Conservation (phyloP, 2,329 filamentous ascomycete species). For the Fusarium foetens region DNA sequence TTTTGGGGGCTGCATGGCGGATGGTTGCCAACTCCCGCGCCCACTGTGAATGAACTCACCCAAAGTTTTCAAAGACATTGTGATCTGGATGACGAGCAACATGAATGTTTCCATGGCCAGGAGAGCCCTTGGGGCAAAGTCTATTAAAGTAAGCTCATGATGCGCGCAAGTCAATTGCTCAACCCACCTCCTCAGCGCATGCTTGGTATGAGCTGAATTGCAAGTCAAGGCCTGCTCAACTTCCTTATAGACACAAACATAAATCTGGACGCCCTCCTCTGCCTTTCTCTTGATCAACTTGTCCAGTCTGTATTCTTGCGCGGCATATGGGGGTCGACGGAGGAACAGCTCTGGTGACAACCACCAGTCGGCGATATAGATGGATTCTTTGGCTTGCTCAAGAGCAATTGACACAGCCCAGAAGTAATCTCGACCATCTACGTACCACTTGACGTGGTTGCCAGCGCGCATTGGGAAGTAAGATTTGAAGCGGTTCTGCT, state of each 20-base stretch:
- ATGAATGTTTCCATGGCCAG: constrained; percentile 87
- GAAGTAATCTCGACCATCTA: constrained; percentile 94
- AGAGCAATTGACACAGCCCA: constrained; percentile 91
- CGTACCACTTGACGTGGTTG: constrained; percentile 96
- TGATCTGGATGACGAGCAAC: constrained; percentile 94
- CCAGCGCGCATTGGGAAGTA: constrained; percentile 88
- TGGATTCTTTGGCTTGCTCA: constrained; percentile 89
- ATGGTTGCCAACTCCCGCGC: background rate
- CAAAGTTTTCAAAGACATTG: constrained; percentile 91
- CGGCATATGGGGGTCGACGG: constrained; percentile 81
- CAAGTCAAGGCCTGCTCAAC: constrained; percentile 84
- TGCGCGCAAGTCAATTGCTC: no score
- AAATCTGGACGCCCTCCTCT: constrained; percentile 94
- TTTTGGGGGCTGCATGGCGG: no score
- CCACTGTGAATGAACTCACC: constrained; percentile 48
- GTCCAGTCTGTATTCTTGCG: constrained; percentile 89
- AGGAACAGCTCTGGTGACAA: constrained; percentile 88
- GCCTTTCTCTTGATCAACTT: constrained; percentile 87
- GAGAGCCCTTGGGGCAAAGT: constrained; percentile 82
- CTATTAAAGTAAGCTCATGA: background rate
- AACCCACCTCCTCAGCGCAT: constrained; percentile 49
- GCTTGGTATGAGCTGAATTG: constrained; percentile 93
- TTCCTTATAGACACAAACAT: constrained; percentile 92
- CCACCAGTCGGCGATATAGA: constrained; percentile 99
- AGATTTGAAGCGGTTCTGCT: constrained; percentile 85